Conservation (phyloP, 2,329 filamentous ascomycete species). For the Xylariaceae sp. region DNA sequence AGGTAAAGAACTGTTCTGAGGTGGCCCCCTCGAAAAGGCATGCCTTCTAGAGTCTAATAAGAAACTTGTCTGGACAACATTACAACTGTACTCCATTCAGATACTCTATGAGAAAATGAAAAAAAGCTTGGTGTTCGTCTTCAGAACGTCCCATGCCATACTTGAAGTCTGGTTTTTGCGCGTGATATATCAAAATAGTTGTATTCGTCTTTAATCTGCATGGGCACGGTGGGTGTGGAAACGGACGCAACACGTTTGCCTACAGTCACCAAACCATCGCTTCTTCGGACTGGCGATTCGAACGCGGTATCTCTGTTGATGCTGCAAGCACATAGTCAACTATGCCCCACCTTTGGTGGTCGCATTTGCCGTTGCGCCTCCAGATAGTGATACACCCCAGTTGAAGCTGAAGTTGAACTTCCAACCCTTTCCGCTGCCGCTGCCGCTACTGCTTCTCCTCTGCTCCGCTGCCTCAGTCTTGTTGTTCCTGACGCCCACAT, state of each 20-base stretch:
- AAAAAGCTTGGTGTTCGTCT: not conserved
- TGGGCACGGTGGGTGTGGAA: no score
- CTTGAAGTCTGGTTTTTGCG: no score
- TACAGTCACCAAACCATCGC: no score
- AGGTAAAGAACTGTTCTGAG: slow-evolving; percentile 43
- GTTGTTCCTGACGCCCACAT: not conserved
- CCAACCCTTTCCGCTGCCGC: slow-evolving; percentile 20
- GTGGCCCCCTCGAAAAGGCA: slow-evolving; percentile 43
- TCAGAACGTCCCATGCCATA: no score
- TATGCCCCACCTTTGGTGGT: not conserved
- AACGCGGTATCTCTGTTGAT: no score
- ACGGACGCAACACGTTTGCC: no score
- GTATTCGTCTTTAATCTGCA: no score
- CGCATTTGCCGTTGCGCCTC: slow-evolving; percentile 17
- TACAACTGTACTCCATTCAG: slow-evolving; percentile 41
- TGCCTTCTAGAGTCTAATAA: slow-evolving; percentile 54
- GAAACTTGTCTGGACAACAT: slow-evolving; percentile 55
- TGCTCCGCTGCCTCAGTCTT: slow-evolving; percentile 3
- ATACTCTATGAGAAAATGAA: not conserved
- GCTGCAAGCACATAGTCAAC: no score
- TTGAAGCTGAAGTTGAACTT: slow-evolving; percentile 26
- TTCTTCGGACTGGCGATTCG: no score
- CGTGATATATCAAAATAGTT: no score
- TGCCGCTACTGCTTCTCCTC: slow-evolving; percentile 7
- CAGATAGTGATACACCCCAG: slow-evolving; percentile 27